Conservation (phyloP, 257 asterid species). For the Plantago major region DNA sequence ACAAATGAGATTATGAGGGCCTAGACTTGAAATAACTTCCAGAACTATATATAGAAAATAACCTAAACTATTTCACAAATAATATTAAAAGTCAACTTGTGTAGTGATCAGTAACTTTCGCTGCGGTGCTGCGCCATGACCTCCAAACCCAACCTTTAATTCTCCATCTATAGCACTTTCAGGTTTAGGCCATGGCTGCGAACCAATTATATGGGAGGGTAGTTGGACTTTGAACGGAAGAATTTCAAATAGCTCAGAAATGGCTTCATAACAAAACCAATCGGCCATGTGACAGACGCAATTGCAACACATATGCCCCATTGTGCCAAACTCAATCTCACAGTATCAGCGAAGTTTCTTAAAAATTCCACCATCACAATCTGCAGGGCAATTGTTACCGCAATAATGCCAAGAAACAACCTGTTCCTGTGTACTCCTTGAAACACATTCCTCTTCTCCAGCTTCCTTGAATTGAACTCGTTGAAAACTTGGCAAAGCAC, state of each 20-base stretch:
- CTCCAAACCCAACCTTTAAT: no score
- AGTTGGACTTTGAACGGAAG: slow-evolving; percentile 1
- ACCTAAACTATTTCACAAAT: no score
- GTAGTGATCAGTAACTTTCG: no score
- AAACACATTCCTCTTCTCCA: slow-evolving; percentile 49
- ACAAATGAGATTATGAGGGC: no score
- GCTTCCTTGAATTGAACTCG: slow-evolving; percentile 42
- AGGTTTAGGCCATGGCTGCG: background rate
- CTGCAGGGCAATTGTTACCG: slow-evolving; percentile 36
- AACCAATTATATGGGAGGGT: background rate
- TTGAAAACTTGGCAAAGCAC: slow-evolving; percentile 67
- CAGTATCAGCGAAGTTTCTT: slow-evolving; percentile 47
- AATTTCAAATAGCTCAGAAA: slow-evolving; percentile 23
- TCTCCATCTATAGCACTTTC: background rate
- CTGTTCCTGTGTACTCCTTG: slow-evolving; percentile 38
- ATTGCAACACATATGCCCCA: slow-evolving; percentile 52
- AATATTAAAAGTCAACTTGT: no score
- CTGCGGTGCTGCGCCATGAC: no score
- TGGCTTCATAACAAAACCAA: slow-evolving; percentile 46
- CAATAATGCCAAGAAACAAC: slow-evolving; percentile 48
- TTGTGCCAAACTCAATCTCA: slow-evolving; percentile 35
- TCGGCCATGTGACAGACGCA: slow-evolving; percentile 40
- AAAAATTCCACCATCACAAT: slow-evolving; percentile 48
- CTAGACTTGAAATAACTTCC: no score
- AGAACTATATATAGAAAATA: no score